Base-by-base conservation (phyloP, 805 yeast genomes). In the Starmerella etchellsii region DNA sequence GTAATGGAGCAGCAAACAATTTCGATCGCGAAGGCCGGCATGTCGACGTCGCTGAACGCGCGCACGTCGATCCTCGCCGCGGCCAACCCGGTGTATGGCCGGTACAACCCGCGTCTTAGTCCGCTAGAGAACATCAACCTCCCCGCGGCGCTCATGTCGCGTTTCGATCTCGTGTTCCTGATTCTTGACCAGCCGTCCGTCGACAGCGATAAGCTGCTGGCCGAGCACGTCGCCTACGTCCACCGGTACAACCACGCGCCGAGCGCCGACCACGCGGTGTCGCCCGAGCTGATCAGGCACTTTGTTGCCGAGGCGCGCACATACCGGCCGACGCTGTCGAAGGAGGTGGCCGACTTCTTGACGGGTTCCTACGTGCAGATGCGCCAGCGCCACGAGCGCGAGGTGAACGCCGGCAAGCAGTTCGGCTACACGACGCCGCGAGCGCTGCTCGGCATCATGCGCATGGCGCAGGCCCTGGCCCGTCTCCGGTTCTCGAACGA, bases 1-100 rank as follows among this genome's bases (percentile, higher is more conserved):
- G 98, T 91, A 26, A 91, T 91, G 98, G 98, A 91, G 65, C 98
- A 91, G 61, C 98, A 91, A 63, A 91, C 98, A 2, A 91, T 91
- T 44, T 82, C 95, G 19, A 91, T 91, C 43, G 82, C 96, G 32
- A 91, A 91, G 62, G 98, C 98, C 3, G 98, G 98, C 51, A 91
- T 91, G 53, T 82, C 91, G 48, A 91, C 98, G 9, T 83, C 96
- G 2, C 68, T 91, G 52, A 91, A 91, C 58, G 98, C 98, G 7
- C 74, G 98, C 59, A 74, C 97, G 0, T 87, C 96, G 4, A 82
- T 91, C 46, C 64, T 91, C 48, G 98, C 98, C 0, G 98, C 98
- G 24, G 98, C 98, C n/a, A 91, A 91, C 65, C 98, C 98, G 16
- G 66, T 87, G 28, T 87, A 81, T 58, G 97, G 98, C 42, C 73